Percentiles rank a stretch among this genome's conserved stretches.
phyloP scores from a whole-genome alignment of 2,329 filamentous ascomycete genomes.

The Botrytis fabae region DNA sequence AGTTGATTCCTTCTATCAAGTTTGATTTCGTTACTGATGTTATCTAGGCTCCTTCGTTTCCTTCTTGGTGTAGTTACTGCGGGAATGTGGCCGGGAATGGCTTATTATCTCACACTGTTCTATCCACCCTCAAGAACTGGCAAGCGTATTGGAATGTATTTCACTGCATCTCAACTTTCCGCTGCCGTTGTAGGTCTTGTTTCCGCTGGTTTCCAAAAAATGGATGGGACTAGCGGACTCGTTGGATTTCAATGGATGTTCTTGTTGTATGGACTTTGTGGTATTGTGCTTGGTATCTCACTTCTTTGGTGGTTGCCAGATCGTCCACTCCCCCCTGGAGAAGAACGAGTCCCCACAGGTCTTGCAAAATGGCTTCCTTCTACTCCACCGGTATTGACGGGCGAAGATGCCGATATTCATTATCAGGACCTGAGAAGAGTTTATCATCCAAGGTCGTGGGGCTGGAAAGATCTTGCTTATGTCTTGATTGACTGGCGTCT shows the following conservation, averaged over 20 bases:
- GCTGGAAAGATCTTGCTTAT: conserved; percentile 63
- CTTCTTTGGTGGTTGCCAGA: conserved; percentile 92
- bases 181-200: conserved; percentile 87
- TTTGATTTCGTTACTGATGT: conserved; percentile 17
- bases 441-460: conserved; percentile 76
- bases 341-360: conserved; percentile 47
- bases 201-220: conserved; percentile 86
- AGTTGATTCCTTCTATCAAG: conserved; percentile 23
- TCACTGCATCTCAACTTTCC: conserved; percentile 84
- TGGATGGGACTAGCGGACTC: conserved; percentile 75
- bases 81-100: conserved; percentile 95
- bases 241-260: conserved; percentile 94
- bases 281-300: conserved; percentile 66
- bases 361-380: conserved; percentile 66
- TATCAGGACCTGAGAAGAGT: conserved; percentile 80
- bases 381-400: conserved; percentile 69
- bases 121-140: conserved; percentile 85
- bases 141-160: conserved; percentile 87
- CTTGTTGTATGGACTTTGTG: conserved; percentile 77
- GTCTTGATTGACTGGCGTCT: conserved; percentile 84
- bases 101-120: conserved; percentile 88
- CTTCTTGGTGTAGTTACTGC: conserved; percentile 85
- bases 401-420: conserved; percentile 77
- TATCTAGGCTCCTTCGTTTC: conserved; percentile 68
- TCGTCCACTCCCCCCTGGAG: conserved; percentile 72